Percentiles rank a stretch among this genome's conserved stretches.
Conservation (phyloP, 306 rosid species). For the Acacia crassicarpa region DNA sequence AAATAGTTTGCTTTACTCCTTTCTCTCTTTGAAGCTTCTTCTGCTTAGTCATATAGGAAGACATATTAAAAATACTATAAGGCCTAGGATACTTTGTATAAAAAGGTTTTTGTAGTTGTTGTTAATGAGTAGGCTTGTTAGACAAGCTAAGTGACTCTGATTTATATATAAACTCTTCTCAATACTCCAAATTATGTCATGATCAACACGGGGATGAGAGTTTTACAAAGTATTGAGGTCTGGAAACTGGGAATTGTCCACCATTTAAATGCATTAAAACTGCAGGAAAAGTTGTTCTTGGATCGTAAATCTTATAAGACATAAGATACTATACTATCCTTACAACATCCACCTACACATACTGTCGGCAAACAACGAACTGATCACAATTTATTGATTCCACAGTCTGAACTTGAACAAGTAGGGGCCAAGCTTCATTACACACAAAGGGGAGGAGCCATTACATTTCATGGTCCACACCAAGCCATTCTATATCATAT, state of each 20-base stretch:
- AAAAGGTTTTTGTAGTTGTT: not conserved
- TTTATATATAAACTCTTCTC: not conserved
- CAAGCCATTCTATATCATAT: slow-evolving; percentile 83
- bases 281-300: slow-evolving; percentile 66
- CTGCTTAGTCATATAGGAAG: not conserved
- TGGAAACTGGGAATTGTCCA: slow-evolving; percentile 80
- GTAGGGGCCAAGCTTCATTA: no score
- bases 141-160: not conserved
- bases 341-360: slow-evolving; percentile 87
- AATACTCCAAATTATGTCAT: slow-evolving; percentile 13
- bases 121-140: not conserved
- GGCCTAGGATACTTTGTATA: not conserved
- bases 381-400: no score
- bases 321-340: slow-evolving; percentile 62
- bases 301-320: slow-evolving; percentile 62
- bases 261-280: slow-evolving; percentile 61
- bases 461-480: no score
- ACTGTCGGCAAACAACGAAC: slow-evolving; percentile 83
- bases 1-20: not conserved
- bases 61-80: not conserved
- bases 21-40: not conserved
- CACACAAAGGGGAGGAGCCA: no score
- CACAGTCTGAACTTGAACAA: no score
- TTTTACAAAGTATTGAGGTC: slow-evolving; percentile 63
- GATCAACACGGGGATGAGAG: slow-evolving; percentile 62